phyloP scores from a whole-genome alignment of 1,284 basidiomycete genomes.

The Trichosporon ovoides region DNA sequence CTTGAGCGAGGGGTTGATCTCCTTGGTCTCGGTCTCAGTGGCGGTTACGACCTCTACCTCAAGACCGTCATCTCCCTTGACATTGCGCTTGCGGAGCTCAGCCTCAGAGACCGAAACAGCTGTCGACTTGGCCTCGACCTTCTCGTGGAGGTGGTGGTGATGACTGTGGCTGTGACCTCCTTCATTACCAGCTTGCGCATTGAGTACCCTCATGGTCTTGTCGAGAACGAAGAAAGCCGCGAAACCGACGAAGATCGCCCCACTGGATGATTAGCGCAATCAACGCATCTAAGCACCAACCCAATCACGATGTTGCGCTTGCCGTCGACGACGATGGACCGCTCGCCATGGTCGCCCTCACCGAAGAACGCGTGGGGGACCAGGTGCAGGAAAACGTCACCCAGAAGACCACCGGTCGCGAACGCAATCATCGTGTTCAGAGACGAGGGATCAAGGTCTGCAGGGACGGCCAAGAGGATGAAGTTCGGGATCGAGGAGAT shows the following conservation, averaged over 20 bases:
- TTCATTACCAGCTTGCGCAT: constrained; percentile 49
- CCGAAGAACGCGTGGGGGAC: constrained; percentile 86
- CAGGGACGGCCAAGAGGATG: constrained; percentile 82
- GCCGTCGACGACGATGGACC: constrained; percentile 75
- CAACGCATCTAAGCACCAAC: constrained; percentile 38
- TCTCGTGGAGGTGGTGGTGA: constrained; percentile 49
- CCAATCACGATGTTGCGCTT: constrained; percentile 83
- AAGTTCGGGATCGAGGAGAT: constrained; percentile 90
- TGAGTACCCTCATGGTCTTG: constrained; percentile 74
- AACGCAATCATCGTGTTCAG: constrained; percentile 73
- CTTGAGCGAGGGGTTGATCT: constrained; percentile 55
- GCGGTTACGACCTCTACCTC: constrained; percentile 15
- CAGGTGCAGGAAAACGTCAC: constrained; percentile 82
- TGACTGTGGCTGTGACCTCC: constrained; percentile 52
- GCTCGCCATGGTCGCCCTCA: constrained; percentile 61
- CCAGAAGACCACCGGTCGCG: constrained; percentile 73
- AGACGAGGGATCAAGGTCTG: constrained; percentile 71
- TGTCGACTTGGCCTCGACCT: constrained; percentile 19
- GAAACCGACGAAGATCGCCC: constrained; percentile 77
- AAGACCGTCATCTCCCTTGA: constrained; percentile 24
- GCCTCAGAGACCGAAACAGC: constrained; percentile 20
- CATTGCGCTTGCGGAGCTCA: constrained; percentile 36
- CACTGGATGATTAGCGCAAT: constrained; percentile 55
- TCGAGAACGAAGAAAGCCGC: constrained; percentile 84
- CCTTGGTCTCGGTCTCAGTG: constrained; percentile 22